Percentiles rank a stretch among this genome's conserved stretches.
phyloP scores from a whole-genome alignment of 1,139 yeast genomes.

The Sugiyamaella castrensis region DNA sequence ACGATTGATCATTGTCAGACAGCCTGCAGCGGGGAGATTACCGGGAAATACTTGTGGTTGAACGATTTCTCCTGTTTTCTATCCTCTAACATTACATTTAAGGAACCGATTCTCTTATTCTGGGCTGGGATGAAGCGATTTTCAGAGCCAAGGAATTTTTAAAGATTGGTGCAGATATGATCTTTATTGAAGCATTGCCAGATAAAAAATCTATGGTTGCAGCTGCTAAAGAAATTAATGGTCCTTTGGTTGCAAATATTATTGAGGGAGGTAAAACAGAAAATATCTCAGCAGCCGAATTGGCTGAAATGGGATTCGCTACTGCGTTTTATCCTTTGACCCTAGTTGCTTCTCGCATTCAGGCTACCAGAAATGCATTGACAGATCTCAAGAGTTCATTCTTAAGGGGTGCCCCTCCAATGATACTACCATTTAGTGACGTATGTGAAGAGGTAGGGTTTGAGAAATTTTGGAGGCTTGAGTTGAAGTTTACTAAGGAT shows the following conservation, averaged over 20 bases:
- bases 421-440: slow-evolving; percentile 19
- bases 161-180: slow-evolving; percentile 19
- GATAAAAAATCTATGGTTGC: slow-evolving; percentile 16
- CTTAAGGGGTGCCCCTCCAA: slow-evolving; percentile 14
- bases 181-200: slow-evolving; percentile 20
- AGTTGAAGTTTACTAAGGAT: slow-evolving; percentile 7
- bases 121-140: slow-evolving; percentile 19
- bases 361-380: slow-evolving; percentile 18
- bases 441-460: slow-evolving; percentile 20
- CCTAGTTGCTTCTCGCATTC: slow-evolving; percentile 16
- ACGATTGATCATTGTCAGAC: too few relatives aligned
- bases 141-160: slow-evolving; percentile 17
- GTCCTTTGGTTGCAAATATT: slow-evolving; percentile 19
- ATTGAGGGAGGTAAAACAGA: slow-evolving; percentile 23
- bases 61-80: too few relatives aligned
- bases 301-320: slow-evolving; percentile 17
- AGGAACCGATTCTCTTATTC: slow-evolving; percentile 19
- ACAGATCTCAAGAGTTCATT: slow-evolving; percentile 14
- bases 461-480: slow-evolving; percentile 15
- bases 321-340: slow-evolving; percentile 21
- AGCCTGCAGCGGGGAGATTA: too few relatives aligned
- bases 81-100: too few relatives aligned
- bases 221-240: slow-evolving; percentile 16
- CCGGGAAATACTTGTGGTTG: too few relatives aligned
- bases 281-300: slow-evolving; percentile 15